A percentile compares a stretch with the other conserved stretches of the same genome.
Conservation (phyloP, 192 early-diverging fungal genomes). For the Chytriomyces confervae region DNA sequence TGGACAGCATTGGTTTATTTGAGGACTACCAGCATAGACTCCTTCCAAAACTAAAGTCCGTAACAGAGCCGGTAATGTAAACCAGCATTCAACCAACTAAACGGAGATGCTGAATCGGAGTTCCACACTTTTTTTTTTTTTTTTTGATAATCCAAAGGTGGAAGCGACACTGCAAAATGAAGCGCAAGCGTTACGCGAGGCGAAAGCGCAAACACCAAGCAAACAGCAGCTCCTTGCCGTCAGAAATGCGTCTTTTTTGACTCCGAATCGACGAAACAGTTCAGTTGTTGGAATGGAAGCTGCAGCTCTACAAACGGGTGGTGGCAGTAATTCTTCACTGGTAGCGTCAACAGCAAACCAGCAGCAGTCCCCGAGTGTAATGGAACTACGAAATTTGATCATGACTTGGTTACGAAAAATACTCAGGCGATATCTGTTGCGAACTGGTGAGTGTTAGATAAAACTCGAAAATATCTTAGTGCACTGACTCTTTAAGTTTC, state of each 20-base stretch:
- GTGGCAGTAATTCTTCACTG: no score
- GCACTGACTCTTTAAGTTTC: neutral
- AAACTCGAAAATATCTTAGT: neutral
- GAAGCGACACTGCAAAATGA: neutral
- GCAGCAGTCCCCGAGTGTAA: neutral
- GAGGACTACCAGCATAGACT: conserved; percentile 4
- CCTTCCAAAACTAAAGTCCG: neutral
- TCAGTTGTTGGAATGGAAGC: no score
- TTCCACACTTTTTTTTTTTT: no score
- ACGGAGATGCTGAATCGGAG: no score
- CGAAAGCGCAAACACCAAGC: neutral
- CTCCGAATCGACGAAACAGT: neutral
- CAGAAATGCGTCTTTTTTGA: neutral
- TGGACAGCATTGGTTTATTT: neutral
- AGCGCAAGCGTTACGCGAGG: neutral
- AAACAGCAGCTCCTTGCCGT: neutral
- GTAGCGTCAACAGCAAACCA: neutral
- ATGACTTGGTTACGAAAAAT: conserved; percentile 44
- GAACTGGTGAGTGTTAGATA: conserved; percentile 4
- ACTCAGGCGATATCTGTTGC: conserved; percentile 40
- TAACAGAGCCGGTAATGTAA: neutral
- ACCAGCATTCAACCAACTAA: no score
- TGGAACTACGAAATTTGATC: conserved; percentile 34
- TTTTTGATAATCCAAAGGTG: neutral
- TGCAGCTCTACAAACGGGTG: no score